Conservation (phyloP, 2,329 filamentous ascomycete species). For the Sporothrix euskadiensis region DNA sequence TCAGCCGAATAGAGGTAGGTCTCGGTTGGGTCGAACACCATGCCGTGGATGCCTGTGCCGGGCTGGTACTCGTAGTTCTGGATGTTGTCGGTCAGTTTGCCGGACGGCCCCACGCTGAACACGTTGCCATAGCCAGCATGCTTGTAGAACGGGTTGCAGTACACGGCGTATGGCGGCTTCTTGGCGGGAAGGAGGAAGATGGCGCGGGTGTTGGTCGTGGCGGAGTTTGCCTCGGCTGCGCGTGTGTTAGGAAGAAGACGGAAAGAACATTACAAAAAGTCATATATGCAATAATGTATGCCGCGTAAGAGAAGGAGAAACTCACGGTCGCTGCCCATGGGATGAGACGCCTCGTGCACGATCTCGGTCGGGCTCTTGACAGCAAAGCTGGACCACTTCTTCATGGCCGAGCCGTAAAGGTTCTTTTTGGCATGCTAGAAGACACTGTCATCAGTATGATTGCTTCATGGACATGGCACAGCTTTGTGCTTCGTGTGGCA, state of each 20-base stretch:
- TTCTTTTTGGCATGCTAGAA: constrained; percentile 74
- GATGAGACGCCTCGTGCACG: constrained; percentile 70
- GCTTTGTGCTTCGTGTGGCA: too few relatives aligned
- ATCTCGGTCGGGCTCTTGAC: constrained; percentile 77
- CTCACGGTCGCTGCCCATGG: constrained; percentile 74
- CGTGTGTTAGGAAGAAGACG: background rate
- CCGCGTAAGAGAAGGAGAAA: constrained; percentile 27
- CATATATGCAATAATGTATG: background rate
- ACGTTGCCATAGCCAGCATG: constrained; percentile 80
- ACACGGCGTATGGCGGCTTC: constrained; percentile 76
- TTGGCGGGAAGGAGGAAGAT: constrained; percentile 84
- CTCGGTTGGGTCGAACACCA: constrained; percentile 75
- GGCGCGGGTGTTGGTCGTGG: constrained; percentile 78
- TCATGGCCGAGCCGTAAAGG: constrained; percentile 89
- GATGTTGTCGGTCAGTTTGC: constrained; percentile 62
- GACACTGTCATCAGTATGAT: constrained; percentile 31
- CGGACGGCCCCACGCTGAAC: constrained; percentile 61
- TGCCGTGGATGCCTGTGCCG: constrained; percentile 74
- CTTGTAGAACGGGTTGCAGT: constrained; percentile 89
- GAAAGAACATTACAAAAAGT: background rate
- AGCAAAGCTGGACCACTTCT: constrained; percentile 84
- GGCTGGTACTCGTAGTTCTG: constrained; percentile 73
- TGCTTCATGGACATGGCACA: background rate
- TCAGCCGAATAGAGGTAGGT: constrained; percentile 78
- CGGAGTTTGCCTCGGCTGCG: constrained; percentile 65